Base-by-base conservation (phyloP, 2,329 filamentous ascomycete species). In the Fusarium chuoi region DNA sequence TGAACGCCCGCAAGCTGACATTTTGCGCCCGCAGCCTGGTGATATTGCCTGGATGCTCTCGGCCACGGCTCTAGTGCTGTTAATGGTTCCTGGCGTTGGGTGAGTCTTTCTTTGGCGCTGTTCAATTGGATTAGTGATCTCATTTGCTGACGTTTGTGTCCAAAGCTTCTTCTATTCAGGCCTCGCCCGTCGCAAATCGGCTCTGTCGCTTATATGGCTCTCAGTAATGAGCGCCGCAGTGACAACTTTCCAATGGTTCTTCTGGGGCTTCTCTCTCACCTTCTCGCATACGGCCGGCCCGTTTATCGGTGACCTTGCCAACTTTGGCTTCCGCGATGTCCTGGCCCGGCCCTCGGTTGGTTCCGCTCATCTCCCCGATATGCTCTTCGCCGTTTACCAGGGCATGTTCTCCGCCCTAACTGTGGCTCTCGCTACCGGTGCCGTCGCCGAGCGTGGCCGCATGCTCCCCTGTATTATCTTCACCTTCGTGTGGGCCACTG, bases 21-120 rank as follows among this genome's bases (percentile, higher is more conserved):
- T 77, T 65, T 67, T 80, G 82, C 62, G 70, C 65, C 78, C 78
- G 78, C 78, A 78, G 92, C 87, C 91, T 67, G 94, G 94, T 79
- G 94, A 97, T 84, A 93, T 97, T 74, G 92, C 91, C 63, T 97
- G 93, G 93, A 91, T 97, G 84, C 90, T 97, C 76, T 92, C 90
- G 26, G 88, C 93, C 35, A 95, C 94, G 4, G 94, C 94, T 12
- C 88, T 98, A 60, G 94, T 97, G 59, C 85, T 97, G 77, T 90
- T 98, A 77, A 97, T 97, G 95, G 94, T 97, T 84, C 95, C 95
- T 6, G 95, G 95, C 76, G 94, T 97, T 77, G 95, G 94, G 79
- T 89, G 83, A 81, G 87, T 83, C 68, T 49, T 14, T 35, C 62
- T 58, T 42, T 42, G 36, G 42, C 20, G 41, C 36, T 30, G 35